Evolutionary conservation across 805 yeast species (phyloP).

Genomic region (Saturnispora saitoi): DNA sequence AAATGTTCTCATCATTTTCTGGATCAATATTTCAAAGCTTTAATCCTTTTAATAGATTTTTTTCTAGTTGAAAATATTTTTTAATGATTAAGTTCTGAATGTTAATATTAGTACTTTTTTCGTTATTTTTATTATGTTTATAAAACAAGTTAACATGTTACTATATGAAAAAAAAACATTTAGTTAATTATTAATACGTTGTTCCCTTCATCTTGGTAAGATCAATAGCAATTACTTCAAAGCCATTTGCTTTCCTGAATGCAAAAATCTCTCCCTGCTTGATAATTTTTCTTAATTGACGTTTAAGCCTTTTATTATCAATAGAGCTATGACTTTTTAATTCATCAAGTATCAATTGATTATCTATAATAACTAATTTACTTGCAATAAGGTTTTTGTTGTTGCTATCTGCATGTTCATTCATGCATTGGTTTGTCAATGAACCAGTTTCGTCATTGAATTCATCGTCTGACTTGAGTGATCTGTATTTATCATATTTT

Average conservation of each 20-base stretch:
- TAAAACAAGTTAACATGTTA: not conserved
- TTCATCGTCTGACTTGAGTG: too few species aligned
- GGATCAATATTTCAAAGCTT: constrained; percentile 36
- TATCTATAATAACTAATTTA: constrained; percentile 12
- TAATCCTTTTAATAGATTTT: constrained; percentile 30
- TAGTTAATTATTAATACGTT: not conserved
- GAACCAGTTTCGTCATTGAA: too few species aligned
- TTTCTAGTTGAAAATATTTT: constrained; percentile 2
- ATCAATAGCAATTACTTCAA: constrained; percentile 18
- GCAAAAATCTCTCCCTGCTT: constrained; percentile 15
- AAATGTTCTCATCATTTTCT: constrained; percentile 46
- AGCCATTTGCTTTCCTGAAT: constrained; percentile 15
- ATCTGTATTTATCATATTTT: too few species aligned
- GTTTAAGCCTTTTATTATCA: constrained; percentile 16
- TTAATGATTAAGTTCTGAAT: not conserved
- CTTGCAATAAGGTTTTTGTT: too few species aligned
- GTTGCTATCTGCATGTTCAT: too few species aligned
- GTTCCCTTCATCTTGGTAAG: constrained; percentile 7
- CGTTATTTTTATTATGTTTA: not conserved
- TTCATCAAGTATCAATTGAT: constrained; percentile 16
- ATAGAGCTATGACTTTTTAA: constrained; percentile 13
- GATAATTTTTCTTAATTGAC: constrained; percentile 16
- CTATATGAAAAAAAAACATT: not conserved
- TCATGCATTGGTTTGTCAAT: too few species aligned
- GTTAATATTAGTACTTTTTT: too few species aligned